These are phyloP conservation scores for Leccinum incarnatum DNA, from an alignment of 768 basidiomycete species.

Conservation along the genomic window DNA sequence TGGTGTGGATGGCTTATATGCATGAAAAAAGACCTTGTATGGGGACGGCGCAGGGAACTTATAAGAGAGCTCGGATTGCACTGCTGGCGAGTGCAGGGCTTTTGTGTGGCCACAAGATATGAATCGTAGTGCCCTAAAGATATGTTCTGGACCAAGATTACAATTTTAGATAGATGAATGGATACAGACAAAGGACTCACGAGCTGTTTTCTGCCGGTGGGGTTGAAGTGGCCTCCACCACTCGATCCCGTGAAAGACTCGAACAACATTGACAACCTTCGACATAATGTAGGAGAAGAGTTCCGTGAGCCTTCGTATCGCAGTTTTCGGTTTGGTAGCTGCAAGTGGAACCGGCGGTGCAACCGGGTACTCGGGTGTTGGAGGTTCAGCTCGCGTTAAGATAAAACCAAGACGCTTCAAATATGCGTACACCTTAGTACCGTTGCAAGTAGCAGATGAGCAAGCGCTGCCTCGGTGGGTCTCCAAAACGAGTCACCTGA, in stretches of 20 bases:
- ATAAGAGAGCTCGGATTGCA: conserved; percentile 2
- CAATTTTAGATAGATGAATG: not conserved
- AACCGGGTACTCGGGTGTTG: conserved; percentile 49
- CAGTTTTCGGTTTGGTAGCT: conserved; percentile 5
- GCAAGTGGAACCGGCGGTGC: conserved; percentile 36
- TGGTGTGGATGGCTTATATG: conserved; percentile 87
- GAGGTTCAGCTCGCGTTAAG: conserved; percentile 72
- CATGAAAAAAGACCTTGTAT: conserved; percentile 83
- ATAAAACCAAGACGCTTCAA: conserved; percentile 89
- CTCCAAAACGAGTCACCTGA: conserved; percentile 53
- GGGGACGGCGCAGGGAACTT: conserved; percentile 6
- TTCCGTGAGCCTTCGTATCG: not conserved
- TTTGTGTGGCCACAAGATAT: conserved; percentile 62
- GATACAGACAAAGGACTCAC: conserved; percentile 35
- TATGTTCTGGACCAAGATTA: conserved; percentile 43
- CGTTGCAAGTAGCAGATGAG: conserved; percentile 3
- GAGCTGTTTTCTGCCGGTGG: conserved; percentile 51
- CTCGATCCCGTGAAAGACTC: conserved; percentile 25
- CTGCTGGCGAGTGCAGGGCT: conserved; percentile 34
- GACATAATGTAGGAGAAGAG: conserved; percentile 16
- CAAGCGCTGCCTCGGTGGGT: not conserved
- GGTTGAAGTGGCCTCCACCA: conserved; percentile 68
- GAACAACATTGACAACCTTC: conserved; percentile 3
- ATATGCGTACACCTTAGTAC: conserved; percentile 80
- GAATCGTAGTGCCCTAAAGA: conserved; percentile 71